Evolutionary conservation across 148 eudicot genomes (phyloP), one percentile per base, ranked within the genome.

Genomic region (Silene conica): DNA sequence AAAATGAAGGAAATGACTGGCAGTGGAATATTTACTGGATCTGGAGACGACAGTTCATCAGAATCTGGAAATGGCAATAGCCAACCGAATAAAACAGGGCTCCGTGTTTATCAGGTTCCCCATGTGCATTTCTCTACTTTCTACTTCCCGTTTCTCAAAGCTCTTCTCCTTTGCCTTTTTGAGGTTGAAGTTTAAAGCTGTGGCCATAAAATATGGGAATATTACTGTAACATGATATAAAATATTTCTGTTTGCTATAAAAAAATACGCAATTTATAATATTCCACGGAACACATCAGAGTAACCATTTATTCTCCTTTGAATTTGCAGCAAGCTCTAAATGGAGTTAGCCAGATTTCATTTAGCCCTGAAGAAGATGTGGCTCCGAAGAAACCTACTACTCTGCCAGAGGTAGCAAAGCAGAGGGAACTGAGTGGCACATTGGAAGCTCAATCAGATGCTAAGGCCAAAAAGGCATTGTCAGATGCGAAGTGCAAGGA

Each of bases 341-440:
- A 76, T 70, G 97, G 93, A 41, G 83, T 91, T 43, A 94, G 98
- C 84, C 98, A 94, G 82, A 94, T 94, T 26, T 91, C 92, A 2
- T 94, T 94, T 75, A 82, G 93, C 68, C 77, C 73, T 13, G 98
- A 94, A 12, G 96, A 88, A 63, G 78, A 71, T 69, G 82, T 91
- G 69, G 81, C 92, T 69, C 97, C 90, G 15, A 89, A 94, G 86
- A 94, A 91, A 78, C 92, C 96, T 28, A 77, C 83, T 5, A 68
- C 90, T 79, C 28, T 91, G n/a, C 85, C 98, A 43, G 97, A 91
- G 83, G 97, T 88, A 71, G 98, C 98, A 48, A 94, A 94, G 82
- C 98, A 94, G 77, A 93, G 98, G 45, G 97, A 94, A 71, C 82
- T 94, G 67, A 87, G 97, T 56, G 98, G 98, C 66, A 91, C 86